Base-by-base conservation (phyloP, 495 filamentous ascomycete species). In the Penicillium coprophilum region DNA sequence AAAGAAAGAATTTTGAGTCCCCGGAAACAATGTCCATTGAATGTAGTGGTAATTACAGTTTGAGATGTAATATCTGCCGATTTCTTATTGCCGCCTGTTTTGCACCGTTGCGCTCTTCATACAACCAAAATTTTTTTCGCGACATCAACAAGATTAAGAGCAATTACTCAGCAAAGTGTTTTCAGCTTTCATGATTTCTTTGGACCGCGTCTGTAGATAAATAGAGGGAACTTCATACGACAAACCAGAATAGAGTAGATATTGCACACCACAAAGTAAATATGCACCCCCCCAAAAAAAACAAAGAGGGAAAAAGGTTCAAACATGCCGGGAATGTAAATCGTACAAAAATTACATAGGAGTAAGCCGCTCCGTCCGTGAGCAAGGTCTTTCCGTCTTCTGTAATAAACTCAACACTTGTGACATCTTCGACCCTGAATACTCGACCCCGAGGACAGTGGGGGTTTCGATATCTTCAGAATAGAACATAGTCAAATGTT, bases 371-470 rank as follows among this genome's bases (percentile, higher is more conserved):
- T 6, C 6, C n/a, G 7, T 15, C 7, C n/a, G 13, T n/a, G 13
- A 13, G 13, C 15, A 39, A 50, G 34, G 10, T 12, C 15, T 20
- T 36, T 15, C 30, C n/a, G 31, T 21, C 2, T 53, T 58, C 30
- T 62, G 65, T 12, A 68, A 36, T 40, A 68, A 27, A 15, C 39
- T 49, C 27, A 68, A 31, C 13, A 68, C 44, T 4, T 64, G 50
- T 13, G 55, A 41, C 60, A 68, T 60, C 48, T 56, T 61, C 1
- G 60, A 47, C 4, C 65, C 65, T 4, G 65, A 66, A 52, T 68
- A 68, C 17, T 68, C 65, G 17, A 68, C 31, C 9, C 63, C 65
- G 11, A 68, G 53, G 1, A 66, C 60, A 12, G 60, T 21, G 3
- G 55, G 63, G 9, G 30, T 60, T 23, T 61, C 57, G 4, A 41